phyloP scores from a whole-genome alignment of 768 basidiomycete species.

The Tylopilus balloui region DNA sequence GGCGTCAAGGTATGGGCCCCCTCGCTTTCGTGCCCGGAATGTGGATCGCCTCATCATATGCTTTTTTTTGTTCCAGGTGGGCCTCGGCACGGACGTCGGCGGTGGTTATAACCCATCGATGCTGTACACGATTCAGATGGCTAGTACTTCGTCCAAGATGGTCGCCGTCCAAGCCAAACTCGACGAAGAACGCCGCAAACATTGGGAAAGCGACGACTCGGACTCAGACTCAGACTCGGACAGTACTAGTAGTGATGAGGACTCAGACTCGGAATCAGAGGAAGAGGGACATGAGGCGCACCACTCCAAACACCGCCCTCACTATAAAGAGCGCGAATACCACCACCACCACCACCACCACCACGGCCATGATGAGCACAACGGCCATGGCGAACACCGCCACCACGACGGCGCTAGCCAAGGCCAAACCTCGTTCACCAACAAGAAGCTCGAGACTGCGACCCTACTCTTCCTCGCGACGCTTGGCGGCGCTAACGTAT shows the following conservation, averaged over 20 bases:
- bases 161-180: constrained; percentile 43
- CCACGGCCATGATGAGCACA: not conserved
- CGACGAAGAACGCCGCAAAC: constrained; percentile 8
- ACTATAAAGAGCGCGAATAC: not conserved
- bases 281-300: not conserved
- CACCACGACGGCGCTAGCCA: not conserved
- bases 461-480: constrained; percentile 87
- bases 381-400: not conserved
- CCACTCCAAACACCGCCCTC: not conserved
- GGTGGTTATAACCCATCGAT: constrained; percentile 84
- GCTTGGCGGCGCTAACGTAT: constrained; percentile 81
- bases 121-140: constrained; percentile 66
- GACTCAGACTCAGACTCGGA: not conserved
- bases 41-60: not conserved
- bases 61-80: constrained; percentile 50
- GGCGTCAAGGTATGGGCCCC: constrained; percentile 70
- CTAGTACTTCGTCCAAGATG: constrained; percentile 77
- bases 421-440: constrained; percentile 34
- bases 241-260: no score
- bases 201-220: not conserved
- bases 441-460: constrained; percentile 60
- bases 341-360: not conserved
- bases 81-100: constrained; percentile 85
- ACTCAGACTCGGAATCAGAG: not conserved
- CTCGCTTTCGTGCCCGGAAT: not conserved